A percentile compares a stretch with the other conserved stretches of the same genome.
These are phyloP conservation scores for Talaromyces ruber DNA, from an alignment of 495 filamentous ascomycete species.

Conservation along the genomic window DNA sequence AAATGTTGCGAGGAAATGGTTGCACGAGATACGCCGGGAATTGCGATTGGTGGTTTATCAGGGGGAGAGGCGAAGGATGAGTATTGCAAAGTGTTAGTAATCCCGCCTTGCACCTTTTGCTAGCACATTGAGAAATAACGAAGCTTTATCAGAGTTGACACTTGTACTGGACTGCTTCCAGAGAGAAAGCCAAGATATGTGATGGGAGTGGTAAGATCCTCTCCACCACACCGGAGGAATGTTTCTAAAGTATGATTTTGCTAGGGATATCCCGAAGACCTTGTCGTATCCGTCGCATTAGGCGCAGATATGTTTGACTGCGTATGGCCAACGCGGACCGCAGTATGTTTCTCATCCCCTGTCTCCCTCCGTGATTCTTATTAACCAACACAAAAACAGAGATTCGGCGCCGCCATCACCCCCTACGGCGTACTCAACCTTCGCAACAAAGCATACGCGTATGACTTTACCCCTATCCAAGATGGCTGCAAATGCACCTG, in stretches of 20 bases:
- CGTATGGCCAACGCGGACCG: constrained; percentile 95
- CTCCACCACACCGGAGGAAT: neutral
- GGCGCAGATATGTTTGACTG: constrained; percentile 99
- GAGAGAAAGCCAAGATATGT: constrained; percentile 92
- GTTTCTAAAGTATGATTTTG: neutral
- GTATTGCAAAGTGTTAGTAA: constrained; percentile 45
- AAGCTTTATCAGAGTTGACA: constrained; percentile 51
- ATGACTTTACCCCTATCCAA: constrained; percentile 78
- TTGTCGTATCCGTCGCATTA: constrained; percentile 83
- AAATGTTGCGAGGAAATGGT: constrained; percentile 89
- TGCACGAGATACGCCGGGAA: constrained; percentile 81
- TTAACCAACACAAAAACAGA: constrained; percentile 22
- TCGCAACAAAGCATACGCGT: constrained; percentile 61
- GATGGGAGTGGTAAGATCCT: constrained; percentile 74
- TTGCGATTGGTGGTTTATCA: constrained; percentile 90
- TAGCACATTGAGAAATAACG: neutral
- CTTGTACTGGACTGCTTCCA: constrained; percentile 77
- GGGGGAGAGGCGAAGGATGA: constrained; percentile 71
- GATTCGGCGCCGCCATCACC: constrained; percentile 91
- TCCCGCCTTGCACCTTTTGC: neutral
- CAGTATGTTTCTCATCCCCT: constrained; percentile 33
- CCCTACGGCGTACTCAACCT: constrained; percentile 74
- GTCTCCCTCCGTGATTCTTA: neutral
- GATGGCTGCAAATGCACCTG: constrained; percentile 70
- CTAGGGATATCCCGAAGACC: constrained; percentile 86